Base-by-base conservation (phyloP, 2,329 filamentous ascomycete genomes). In the Hypocrella siamensis region DNA sequence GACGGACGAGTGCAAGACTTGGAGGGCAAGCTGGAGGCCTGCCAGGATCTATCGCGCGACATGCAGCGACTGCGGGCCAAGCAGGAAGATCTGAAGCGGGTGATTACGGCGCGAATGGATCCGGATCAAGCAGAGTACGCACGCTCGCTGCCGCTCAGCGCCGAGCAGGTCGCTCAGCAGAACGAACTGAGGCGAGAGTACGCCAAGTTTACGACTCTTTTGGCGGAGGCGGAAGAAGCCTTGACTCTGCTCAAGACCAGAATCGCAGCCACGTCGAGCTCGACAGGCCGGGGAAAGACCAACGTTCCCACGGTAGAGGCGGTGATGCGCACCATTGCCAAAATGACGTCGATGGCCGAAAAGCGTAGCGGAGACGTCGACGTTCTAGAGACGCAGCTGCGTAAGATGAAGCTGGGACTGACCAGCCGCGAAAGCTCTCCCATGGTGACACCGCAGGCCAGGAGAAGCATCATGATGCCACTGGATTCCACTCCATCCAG, bases 301-400 rank as follows among this genome's bases (percentile, higher is more conserved):
- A 63, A 66, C 31, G 70, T 77, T 4, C 90, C 90, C 0, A 94
- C 86, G 0, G 82, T 94, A 8, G 90, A 94, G 44, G 83, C 84
- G 1, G 82, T 98, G 15, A 78, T 86, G 42, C 82, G 81, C 37
- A 98, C 90, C 1, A 93, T 98, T 41, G 65, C 66, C 35, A 93
- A 90, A 48, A 86, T 98, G 79, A 94, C 86, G 21, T 70, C 65
- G 37, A 88, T 94, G 78, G 81, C 81, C 0, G 83, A 96, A 61
- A 83, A 84, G 57, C 81, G 83, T 49, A 90, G 81, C 48, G 82
- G 79, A 35, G 88, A 96, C 45, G 75, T 98, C 32, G 84, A 93
- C 50, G 73, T 93, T 6, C 66, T 96, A 19, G 90, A 96, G 56
- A 72, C 76, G 30, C 82, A 93, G 49, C 73, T 98, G 58, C 75